phyloP scores from a whole-genome alignment of 371 early-diverging fungal genomes.

The Syncephalastrum sp. region DNA sequence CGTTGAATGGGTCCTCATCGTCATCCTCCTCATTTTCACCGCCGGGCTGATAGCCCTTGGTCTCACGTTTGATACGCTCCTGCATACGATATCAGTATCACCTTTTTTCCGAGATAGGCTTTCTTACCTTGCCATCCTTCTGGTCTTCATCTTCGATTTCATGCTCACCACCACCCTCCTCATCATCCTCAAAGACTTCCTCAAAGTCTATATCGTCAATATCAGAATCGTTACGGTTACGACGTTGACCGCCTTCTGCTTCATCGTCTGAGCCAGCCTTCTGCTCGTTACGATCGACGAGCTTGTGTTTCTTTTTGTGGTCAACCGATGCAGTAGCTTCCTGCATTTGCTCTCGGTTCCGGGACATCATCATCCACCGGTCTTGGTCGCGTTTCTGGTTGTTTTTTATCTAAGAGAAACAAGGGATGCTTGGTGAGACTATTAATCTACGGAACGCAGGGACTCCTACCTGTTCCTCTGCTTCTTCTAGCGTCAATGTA shows the following conservation, averaged over 20 bases:
- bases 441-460: background rate
- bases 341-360: slow-evolving; percentile 20
- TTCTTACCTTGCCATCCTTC: slow-evolving; percentile 48
- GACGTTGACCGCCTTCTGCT: slow-evolving; percentile 1
- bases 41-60: slow-evolving; percentile 30
- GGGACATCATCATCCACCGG: slow-evolving; percentile 77
- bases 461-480: slow-evolving; percentile 78
- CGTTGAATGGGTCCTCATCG: slow-evolving; percentile 14
- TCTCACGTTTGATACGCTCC: slow-evolving; percentile 43
- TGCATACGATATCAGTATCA: background rate
- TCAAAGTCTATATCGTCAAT: slow-evolving; percentile 56
- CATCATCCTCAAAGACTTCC: slow-evolving; percentile 69
- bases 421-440: background rate
- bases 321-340: slow-evolving; percentile 1
- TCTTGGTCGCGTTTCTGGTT: slow-evolving; percentile 57
- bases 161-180: slow-evolving; percentile 73
- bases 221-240: slow-evolving; percentile 34
- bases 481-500: slow-evolving; percentile 88
- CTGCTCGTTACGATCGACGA: slow-evolving; percentile 30
- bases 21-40: slow-evolving; percentile 28
- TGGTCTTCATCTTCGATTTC: slow-evolving; percentile 66
- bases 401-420: slow-evolving; percentile 35
- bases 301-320: slow-evolving; percentile 21
- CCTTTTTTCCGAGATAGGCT: slow-evolving; percentile 9
- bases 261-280: slow-evolving; percentile 10